Conservation (phyloP, 805 yeast species). For the Komagataella phaffii region DNA sequence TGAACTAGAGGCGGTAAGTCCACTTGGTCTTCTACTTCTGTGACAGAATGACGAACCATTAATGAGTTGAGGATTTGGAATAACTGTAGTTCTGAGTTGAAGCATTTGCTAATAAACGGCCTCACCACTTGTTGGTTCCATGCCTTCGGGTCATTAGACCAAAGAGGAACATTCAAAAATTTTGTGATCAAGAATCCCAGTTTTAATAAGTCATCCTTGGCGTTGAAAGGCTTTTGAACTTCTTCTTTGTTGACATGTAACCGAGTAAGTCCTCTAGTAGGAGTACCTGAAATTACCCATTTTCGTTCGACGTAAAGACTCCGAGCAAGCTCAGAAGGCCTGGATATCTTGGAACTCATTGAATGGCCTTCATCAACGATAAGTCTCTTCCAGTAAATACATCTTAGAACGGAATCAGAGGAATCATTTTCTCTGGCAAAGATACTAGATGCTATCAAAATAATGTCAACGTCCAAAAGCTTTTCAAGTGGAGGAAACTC, state of each 20-base stretch:
- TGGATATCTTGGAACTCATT: conserved; percentile 37
- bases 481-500: conserved; percentile 18
- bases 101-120: conserved; percentile 28
- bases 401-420: conserved; percentile 21
- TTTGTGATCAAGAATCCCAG: conserved; percentile 38
- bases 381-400: conserved; percentile 51
- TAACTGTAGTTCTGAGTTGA: conserved; percentile 28
- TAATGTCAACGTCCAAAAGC: conserved; percentile 33
- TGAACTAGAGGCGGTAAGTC: conserved; percentile 46
- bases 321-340: conserved; percentile 34
- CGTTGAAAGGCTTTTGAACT: conserved; percentile 35
- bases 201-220: conserved; percentile 36
- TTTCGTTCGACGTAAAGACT: conserved; percentile 41
- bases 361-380: conserved; percentile 72
- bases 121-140: conserved; percentile 34
- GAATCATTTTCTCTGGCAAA: conserved; percentile 27
- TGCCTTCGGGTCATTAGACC: conserved; percentile 27
- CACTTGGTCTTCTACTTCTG: conserved; percentile 41
- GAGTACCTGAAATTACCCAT: conserved; percentile 72
- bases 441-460: conserved; percentile 33
- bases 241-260: conserved; percentile 28
- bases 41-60: conserved; percentile 41
- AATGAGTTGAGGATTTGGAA: conserved; percentile 28
- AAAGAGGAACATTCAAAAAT: conserved; percentile 48
- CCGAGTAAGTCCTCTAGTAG: conserved; percentile 56